These are phyloP conservation scores for Murraya koenigii DNA, from an alignment of 345 rosid genomes.

Conservation along the genomic window DNA sequence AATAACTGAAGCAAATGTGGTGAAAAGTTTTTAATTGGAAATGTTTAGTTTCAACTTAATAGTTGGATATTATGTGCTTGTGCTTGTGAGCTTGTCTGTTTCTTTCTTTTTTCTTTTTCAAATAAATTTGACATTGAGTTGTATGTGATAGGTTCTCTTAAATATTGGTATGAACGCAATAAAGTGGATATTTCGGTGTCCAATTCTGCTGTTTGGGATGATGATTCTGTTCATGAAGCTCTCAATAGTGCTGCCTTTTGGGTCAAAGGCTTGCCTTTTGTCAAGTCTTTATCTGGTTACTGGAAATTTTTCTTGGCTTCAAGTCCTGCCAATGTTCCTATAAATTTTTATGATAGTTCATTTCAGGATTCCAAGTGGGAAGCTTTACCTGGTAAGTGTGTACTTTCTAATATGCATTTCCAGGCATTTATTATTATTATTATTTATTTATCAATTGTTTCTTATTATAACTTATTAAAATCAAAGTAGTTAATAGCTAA, in stretches of 20 bases:
- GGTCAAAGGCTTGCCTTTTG: slow-evolving; percentile 82
- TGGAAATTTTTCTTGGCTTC: slow-evolving; percentile 92
- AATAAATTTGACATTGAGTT: slow-evolving; percentile 8
- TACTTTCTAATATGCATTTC: not conserved
- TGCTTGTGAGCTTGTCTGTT: not conserved
- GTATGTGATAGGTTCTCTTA: slow-evolving; percentile 58
- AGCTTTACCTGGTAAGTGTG: slow-evolving; percentile 63
- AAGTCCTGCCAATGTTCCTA: slow-evolving; percentile 57
- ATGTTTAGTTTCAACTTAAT: not conserved
- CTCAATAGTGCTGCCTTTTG: slow-evolving; percentile 75
- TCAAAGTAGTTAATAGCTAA: no score
- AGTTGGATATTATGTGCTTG: not conserved
- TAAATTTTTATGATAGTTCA: slow-evolving; percentile 44
- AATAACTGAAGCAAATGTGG: not conserved
- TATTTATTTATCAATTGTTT: no score
- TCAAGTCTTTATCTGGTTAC: slow-evolving; percentile 74
- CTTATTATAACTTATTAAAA: no score
- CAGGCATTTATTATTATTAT: no score
- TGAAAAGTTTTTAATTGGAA: not conserved
- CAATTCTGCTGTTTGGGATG: slow-evolving; percentile 83
- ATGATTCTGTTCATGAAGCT: slow-evolving; percentile 72
- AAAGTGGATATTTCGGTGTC: slow-evolving; percentile 66
- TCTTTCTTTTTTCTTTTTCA: not conserved
- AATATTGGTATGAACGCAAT: slow-evolving; percentile 76
- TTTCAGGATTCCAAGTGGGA: slow-evolving; percentile 79